These are phyloP conservation scores for Penicillium tannophilum DNA, from an alignment of 495 filamentous ascomycete species.

Conservation along the genomic window DNA sequence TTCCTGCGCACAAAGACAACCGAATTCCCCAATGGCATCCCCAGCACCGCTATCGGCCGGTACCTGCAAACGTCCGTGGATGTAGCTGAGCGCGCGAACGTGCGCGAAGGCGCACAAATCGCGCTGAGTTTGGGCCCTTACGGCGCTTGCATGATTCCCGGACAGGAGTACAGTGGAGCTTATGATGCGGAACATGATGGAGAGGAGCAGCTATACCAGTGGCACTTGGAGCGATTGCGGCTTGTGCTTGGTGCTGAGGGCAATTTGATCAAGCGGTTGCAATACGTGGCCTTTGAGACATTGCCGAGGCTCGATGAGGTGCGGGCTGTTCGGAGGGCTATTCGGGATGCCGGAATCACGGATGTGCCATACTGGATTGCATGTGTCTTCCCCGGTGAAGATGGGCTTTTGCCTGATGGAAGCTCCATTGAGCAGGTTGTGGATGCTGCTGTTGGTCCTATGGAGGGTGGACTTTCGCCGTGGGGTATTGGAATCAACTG, in stretches of 20 bases:
- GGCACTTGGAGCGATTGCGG: slow-evolving; percentile 57
- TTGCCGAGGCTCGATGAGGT: slow-evolving; percentile 61
- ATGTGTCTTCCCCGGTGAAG: slow-evolving; percentile 60
- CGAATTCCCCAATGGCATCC: slow-evolving; percentile 27
- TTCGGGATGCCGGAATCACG: slow-evolving; percentile 30
- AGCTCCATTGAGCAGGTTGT: slow-evolving; percentile 32
- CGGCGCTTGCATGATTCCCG: slow-evolving; percentile 64
- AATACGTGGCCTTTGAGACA: slow-evolving; percentile 67
- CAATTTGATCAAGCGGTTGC: slow-evolving; percentile 33
- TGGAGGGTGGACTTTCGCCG: slow-evolving; percentile 36
- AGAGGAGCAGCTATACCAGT: slow-evolving; percentile 46
- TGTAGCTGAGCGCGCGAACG: slow-evolving; percentile 33
- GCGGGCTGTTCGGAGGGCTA: slow-evolving; percentile 54
- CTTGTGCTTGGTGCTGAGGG: slow-evolving; percentile 46
- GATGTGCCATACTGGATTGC: slow-evolving; percentile 57
- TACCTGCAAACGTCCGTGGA: slow-evolving; percentile 33
- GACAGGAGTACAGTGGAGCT: slow-evolving; percentile 62
- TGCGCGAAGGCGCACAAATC: slow-evolving; percentile 23
- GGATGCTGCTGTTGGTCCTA: slow-evolving; percentile 27
- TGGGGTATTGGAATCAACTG: slow-evolving; percentile 71
- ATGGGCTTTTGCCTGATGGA: slow-evolving; percentile 48
- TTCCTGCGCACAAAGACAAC: slow-evolving; percentile 45
- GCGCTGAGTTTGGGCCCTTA: slow-evolving; percentile 65
- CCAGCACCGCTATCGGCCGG: slow-evolving; percentile 22
- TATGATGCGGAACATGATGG: slow-evolving; percentile 53